These are phyloP conservation scores for Pythium insidiosum DNA, from an alignment of 352 stramenopile genomes.

Conservation along the genomic window DNA sequence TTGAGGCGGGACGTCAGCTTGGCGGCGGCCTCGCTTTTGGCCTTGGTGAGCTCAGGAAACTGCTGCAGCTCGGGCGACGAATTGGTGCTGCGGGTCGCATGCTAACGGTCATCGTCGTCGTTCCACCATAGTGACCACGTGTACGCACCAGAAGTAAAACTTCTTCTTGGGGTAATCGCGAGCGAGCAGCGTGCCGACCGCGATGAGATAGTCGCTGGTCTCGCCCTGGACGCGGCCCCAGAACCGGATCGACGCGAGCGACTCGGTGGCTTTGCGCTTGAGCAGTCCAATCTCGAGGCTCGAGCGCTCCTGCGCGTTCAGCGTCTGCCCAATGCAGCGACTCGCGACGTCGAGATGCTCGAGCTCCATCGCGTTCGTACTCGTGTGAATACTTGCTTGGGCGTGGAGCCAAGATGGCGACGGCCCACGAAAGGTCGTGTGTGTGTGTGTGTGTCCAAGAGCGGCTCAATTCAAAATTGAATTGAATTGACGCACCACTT, in stretches of 20 bases:
- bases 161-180: slow-evolving; percentile 77
- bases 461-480: slow-evolving; percentile 16
- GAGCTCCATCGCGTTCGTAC: slow-evolving; percentile 43
- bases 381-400: too few species aligned
- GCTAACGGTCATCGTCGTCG: too few species aligned
- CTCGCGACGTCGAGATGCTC: slow-evolving; percentile 69
- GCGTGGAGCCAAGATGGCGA: too few species aligned
- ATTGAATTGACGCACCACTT: slow-evolving; percentile 1
- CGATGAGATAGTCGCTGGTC: slow-evolving; percentile 59
- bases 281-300: slow-evolving; percentile 70
- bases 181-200: slow-evolving; percentile 38
- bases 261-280: slow-evolving; percentile 57
- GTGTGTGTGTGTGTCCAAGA: too few species aligned
- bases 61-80: slow-evolving; percentile 70
- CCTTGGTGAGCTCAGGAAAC: slow-evolving; percentile 58
- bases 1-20: slow-evolving; percentile 47
- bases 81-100: too few species aligned
- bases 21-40: slow-evolving; percentile 36
- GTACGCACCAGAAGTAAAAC: slow-evolving; percentile 87
- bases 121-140: too few species aligned
- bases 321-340: slow-evolving; percentile 51
- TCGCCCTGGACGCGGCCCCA: slow-evolving; percentile 63
- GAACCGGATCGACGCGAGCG: slow-evolving; percentile 54
- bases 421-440: too few species aligned
- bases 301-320: slow-evolving; percentile 69